Base-by-base conservation (phyloP, 2,329 filamentous ascomycete genomes). In the Mycocentrospora acerina region DNA sequence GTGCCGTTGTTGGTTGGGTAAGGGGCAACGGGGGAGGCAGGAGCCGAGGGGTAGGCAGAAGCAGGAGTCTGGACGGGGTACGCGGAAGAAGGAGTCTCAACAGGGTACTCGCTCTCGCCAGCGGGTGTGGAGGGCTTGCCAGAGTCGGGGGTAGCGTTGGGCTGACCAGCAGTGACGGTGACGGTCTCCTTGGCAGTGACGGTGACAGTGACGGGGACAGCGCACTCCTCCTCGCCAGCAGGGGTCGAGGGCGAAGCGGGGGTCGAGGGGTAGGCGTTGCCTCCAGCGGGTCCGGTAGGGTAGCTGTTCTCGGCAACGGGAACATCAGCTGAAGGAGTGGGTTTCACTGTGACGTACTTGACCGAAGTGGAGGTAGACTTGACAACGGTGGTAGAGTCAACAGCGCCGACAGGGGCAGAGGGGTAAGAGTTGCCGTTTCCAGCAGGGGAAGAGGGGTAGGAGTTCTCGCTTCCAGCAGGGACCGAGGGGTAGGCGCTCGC, bases 141-240 rank as follows among this genome's bases (percentile, higher is more conserved):
- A 35, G 35, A 30, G 13, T 28, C 37, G 19, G 49, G 39, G 30
- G 48, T 42, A 13, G 35, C 36, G 18, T 42, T 35, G 15, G 46
- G 30, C 40, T 50, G 13, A 32, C 51, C 59, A 45, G 48, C 53
- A 35, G 61, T 64, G 40, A 68, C 64, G 28, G 55, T 60, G 53
- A 68, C 61, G 45, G 64, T 68, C 60, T 67, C 62, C 55, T 64
- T 57, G 14, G 51, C 41, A 33, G 64, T 67, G 24, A 65, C 59
- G 19, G 64, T 67, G 29, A 67, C 64, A 28, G 64, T 68, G 34
- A 61, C 57, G 13, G 64, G 58, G 40, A 46, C 44, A 40, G 52
- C 48, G 53, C 64, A 67, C 35, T 61, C 58, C 42, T 51, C 57
- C 38, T 42, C 46, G 30, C 48, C 50, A 29, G 35, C 46, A 25